Base-by-base conservation (phyloP, 176 grass and related monocot species). In the Oryza officinalis region DNA sequence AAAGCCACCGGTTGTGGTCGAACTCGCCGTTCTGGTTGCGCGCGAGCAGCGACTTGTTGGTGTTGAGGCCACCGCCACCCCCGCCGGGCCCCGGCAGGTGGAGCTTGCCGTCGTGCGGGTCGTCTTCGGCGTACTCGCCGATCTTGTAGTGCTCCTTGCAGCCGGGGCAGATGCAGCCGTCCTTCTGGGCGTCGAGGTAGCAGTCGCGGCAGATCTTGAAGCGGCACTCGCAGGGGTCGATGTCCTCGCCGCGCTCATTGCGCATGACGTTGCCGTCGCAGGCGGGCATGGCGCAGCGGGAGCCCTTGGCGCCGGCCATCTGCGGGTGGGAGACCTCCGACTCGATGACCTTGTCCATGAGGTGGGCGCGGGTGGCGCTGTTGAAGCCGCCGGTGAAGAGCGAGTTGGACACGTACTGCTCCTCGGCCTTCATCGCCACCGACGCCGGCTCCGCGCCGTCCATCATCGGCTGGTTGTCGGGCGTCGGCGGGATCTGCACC, bases 61-160 rank as follows among this genome's bases (percentile, higher is more conserved):
- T 45, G 46, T 18, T 75, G 73, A 73, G 77, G 74, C 65, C 71
- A 13, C 76, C 74, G 59, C 75, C 63, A 8, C 86, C 83, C 13
- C 65, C 71, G 27, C 84, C 75, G 44, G 95, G 92, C 3, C 74
- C 92, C 3, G 92, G 95, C 10, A 94, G 95, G 27, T 89, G 85
- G 26, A 90, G 86, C 20, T 91, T 91, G 8, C 63, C 66, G 46
- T 96, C 86, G 1, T 52, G n/a, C 2, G 86, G 74, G 31, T 98
- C 93, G 11, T 98, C 93, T 0, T 95, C 96, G 50, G 90, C 93
- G 79, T 87, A 91, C 22, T 98, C 96, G 2, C 90, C 90, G 6
- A 90, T 94, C 86, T 94, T 98, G 88, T 98, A 98, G 44, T 85
- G 93, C 87, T 98, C 96, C 85, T 98, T 98, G 87, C 96, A 98